Base-by-base conservation (phyloP, 768 basidiomycete genomes). In the Crepidotus variabilis region DNA sequence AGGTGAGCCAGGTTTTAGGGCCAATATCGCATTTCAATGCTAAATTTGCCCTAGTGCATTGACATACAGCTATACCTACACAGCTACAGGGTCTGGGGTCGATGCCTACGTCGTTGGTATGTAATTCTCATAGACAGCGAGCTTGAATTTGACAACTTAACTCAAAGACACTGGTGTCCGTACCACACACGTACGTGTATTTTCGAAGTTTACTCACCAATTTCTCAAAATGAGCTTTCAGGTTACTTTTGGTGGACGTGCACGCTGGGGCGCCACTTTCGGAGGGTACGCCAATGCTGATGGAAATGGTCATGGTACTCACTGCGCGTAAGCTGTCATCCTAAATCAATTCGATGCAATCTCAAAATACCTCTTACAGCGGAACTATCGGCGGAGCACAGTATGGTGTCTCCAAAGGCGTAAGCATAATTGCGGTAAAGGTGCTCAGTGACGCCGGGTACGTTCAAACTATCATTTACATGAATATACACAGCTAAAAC, bases 251-350 rank as follows among this genome's bases (percentile, higher is more conserved):
- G 54, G 55, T 1, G 61, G 61, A 2, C 65, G 65, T 43, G 65
- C 67, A 51, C 35, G 45, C 11, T 60, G 61, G 58, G 67, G 65
- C 23, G 59, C 61, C 11, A 65, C 62, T 18, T 64, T 75, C 48
- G 71, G 72, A 14, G 65, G 58, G 0, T 59, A 46, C 14, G 23
- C 50, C 45, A 20, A 48, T 21, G 63, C 61, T 32, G 76, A 77
- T 61, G 73, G 69, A 7, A 63, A 73, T 56, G 75, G 75, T 16
- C 75, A 77, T 58, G 77, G 76, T 13, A 75, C 76, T 46, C 74
- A 75, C 58, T 60, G 50, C 56, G 69, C 72, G 68, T 71, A 51
- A 57, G 70, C 61, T 9, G 13, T 45, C 8, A 2, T 13, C 46
- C 20, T 14, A 21, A 13, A 9, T 50, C 13, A n/a, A 48, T 23